phyloP scores from a whole-genome alignment of 805 yeast species.

The Pichia membranifaciens region DNA sequence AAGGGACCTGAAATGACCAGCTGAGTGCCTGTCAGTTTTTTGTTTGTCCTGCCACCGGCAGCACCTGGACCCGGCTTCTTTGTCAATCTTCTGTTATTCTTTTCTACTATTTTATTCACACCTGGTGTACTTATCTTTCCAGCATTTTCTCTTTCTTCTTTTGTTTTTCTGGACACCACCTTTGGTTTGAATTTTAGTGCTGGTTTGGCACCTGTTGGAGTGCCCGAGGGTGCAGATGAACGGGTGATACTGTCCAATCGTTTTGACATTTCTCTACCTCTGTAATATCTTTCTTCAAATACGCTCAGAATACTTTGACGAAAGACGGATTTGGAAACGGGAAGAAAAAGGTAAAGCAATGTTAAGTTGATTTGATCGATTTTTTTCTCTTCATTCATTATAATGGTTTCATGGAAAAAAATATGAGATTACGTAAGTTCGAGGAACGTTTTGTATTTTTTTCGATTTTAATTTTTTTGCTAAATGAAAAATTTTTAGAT shows the following conservation, averaged over 20 bases:
- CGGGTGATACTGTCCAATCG: slow-evolving; percentile 37
- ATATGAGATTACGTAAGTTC: background rate
- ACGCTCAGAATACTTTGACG: too few species aligned
- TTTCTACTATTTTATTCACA: slow-evolving; percentile 29
- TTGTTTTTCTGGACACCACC: slow-evolving; percentile 74
- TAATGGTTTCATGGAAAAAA: background rate
- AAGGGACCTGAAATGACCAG: slow-evolving; percentile 70
- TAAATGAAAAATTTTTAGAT: background rate
- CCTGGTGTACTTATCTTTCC: slow-evolving; percentile 43
- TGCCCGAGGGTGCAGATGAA: slow-evolving; percentile 14
- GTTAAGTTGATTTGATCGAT: too few species aligned
- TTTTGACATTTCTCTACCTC: too few species aligned
- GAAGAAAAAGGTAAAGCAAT: too few species aligned
- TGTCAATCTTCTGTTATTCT: slow-evolving; percentile 1
- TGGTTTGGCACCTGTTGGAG: slow-evolving; percentile 33
- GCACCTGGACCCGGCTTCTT: slow-evolving; percentile 20
- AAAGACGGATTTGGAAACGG: too few species aligned
- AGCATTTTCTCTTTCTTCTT: slow-evolving; percentile 75
- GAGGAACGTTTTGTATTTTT: background rate
- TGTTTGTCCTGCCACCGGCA: slow-evolving; percentile 20
- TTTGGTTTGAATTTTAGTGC: slow-evolving; percentile 79
- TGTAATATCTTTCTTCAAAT: too few species aligned
- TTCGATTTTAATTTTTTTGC: background rate
- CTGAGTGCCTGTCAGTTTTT: slow-evolving; percentile 43
- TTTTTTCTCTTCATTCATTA: too few species aligned